Percentiles rank a stretch among this genome's conserved stretches.
These are phyloP conservation scores for Dalbergia cochinchinensis DNA, from an alignment of 306 rosid species.

Conservation along the genomic window DNA sequence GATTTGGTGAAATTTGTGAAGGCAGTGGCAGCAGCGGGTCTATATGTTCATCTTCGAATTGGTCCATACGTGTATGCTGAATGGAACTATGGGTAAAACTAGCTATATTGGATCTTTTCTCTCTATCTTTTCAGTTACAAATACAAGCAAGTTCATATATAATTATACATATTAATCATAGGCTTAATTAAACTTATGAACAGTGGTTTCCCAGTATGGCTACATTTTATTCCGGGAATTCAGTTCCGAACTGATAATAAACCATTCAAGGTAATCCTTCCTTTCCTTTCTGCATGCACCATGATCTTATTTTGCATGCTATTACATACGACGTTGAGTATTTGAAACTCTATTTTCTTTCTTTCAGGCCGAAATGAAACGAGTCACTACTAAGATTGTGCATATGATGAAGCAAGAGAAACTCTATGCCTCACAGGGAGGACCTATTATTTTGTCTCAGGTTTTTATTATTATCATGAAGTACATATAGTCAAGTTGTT, in stretches of 20 bases:
- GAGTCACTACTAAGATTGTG: slow-evolving; percentile 84
- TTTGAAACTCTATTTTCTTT: not conserved
- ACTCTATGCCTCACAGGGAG: slow-evolving; percentile 94
- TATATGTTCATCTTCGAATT: slow-evolving; percentile 86
- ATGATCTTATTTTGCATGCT: not conserved
- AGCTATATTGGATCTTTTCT: not conserved
- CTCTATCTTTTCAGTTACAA: not conserved
- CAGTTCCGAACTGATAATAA: slow-evolving; percentile 88
- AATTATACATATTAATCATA: slow-evolving; percentile 13
- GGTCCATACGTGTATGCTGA: slow-evolving; percentile 98
- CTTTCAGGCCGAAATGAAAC: slow-evolving; percentile 89
- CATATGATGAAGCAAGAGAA: slow-evolving; percentile 87
- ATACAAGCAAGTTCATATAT: slow-evolving; percentile 17
- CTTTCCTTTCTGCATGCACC: not conserved
- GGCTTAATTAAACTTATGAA: slow-evolving; percentile 22
- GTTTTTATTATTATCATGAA: slow-evolving; percentile 42
- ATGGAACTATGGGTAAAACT: slow-evolving; percentile 91
- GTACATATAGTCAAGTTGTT: not conserved
- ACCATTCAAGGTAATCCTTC: slow-evolving; percentile 68
- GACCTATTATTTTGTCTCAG: slow-evolving; percentile 96
- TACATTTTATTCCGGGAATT: slow-evolving; percentile 86
- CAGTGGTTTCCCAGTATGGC: slow-evolving; percentile 96
- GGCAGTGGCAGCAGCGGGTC: slow-evolving; percentile 80
- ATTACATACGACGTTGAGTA: not conserved
- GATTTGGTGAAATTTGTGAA: slow-evolving; percentile 85